These are phyloP conservation scores for Talaromyces ruber DNA, from an alignment of 495 filamentous ascomycete genomes.

Conservation along the genomic window DNA sequence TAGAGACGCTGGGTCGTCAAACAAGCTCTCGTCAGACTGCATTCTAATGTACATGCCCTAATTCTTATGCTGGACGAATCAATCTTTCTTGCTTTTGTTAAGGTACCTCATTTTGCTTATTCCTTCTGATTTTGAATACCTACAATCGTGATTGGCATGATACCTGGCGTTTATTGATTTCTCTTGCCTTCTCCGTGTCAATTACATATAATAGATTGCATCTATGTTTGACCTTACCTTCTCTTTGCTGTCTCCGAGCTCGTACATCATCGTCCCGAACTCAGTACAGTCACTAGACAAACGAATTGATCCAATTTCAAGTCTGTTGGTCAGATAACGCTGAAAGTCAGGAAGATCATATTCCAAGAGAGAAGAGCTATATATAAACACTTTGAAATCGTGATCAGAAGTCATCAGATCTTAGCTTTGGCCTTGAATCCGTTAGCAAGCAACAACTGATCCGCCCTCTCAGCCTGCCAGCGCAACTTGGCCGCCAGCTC, in stretches of 20 bases:
- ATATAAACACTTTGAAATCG: not conserved
- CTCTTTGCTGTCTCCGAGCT: not conserved
- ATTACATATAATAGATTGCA: not conserved
- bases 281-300: not conserved
- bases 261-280: not conserved
- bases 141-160: constrained; percentile 1
- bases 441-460: constrained; percentile 55
- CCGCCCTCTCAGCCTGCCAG: constrained; percentile 55
- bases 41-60: not conserved
- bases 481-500: constrained; percentile 53
- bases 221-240: not conserved
- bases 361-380: not conserved
- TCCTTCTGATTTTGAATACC: not conserved
- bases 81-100: not conserved
- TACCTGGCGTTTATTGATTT: constrained; percentile 6
- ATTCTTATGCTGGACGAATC: not conserved
- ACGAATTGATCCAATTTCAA: not conserved
- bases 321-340: not conserved
- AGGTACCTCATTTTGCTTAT: not conserved
- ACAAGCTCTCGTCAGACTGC: constrained; percentile 2
- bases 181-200: not conserved
- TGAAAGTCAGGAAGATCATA: not conserved
- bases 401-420: constrained; percentile 16
- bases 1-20: constrained; percentile 18
- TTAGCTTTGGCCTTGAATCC: constrained; percentile 41